phyloP scores from a whole-genome alignment of 208 protist genomes.

The Trypanosoma mega region DNA sequence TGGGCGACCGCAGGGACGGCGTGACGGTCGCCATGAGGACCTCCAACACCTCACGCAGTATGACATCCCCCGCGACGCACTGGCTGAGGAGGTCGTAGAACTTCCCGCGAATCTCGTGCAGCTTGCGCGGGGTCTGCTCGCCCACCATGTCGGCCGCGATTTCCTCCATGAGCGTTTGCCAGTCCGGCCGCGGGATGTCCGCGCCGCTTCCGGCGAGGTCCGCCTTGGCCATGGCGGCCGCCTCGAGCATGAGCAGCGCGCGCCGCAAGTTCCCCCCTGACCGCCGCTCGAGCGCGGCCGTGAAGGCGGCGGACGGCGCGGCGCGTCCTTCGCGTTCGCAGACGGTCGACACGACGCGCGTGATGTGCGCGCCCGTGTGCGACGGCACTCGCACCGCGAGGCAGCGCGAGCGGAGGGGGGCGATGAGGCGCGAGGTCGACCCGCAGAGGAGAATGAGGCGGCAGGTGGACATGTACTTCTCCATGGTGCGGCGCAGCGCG shows the following conservation, averaged over 20 bases:
- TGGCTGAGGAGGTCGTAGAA: slow-evolving; percentile 98
- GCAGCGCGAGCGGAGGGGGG: slow-evolving; percentile 97
- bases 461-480: slow-evolving; percentile 98
- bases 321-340: slow-evolving; percentile 69
- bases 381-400: slow-evolving; percentile 96
- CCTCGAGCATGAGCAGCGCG: slow-evolving; percentile 97
- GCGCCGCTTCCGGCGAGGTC: slow-evolving; percentile 75
- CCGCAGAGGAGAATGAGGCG: slow-evolving; percentile 97
- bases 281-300: slow-evolving; percentile 59
- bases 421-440: slow-evolving; percentile 94
- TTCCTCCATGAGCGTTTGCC: slow-evolving; percentile 93
- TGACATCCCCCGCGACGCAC: slow-evolving; percentile 97
- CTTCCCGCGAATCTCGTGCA: slow-evolving; percentile 94
- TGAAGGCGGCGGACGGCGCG: slow-evolving; percentile 62
- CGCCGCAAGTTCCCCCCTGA: slow-evolving; percentile 95
- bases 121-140: slow-evolving; percentile 93
- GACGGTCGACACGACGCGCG: slow-evolving; percentile 52
- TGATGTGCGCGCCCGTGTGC: slow-evolving; percentile 92
- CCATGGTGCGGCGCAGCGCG: slow-evolving; percentile 99
- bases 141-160: slow-evolving; percentile 91
- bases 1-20: slow-evolving; percentile 57
- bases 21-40: slow-evolving; percentile 81
- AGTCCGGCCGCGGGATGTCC: slow-evolving; percentile 91
- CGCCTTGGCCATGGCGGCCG: slow-evolving; percentile 82
- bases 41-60: slow-evolving; percentile 89